Percentiles rank a stretch among this genome's conserved stretches.
phyloP scores from a whole-genome alignment of 257 asterid genomes.

The Vinca minor region DNA sequence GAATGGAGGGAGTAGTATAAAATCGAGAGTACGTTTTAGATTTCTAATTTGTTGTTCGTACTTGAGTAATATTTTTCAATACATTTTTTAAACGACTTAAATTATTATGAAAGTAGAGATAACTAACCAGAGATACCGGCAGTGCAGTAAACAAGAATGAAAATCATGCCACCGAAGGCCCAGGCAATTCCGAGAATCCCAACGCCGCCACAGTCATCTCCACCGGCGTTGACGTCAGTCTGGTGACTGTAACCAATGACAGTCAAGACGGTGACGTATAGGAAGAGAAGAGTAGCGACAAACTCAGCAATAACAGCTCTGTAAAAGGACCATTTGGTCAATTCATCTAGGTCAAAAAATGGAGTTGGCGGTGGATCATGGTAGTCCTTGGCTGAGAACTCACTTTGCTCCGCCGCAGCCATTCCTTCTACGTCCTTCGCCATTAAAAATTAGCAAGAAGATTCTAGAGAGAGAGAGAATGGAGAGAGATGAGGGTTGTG shows the following conservation, averaged over 20 bases:
- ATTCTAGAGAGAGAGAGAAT: neutral
- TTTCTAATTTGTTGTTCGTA: no score
- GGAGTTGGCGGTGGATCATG: conserved; percentile 79
- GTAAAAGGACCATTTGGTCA: conserved; percentile 61
- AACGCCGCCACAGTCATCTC: conserved; percentile 54
- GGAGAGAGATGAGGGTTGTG: neutral
- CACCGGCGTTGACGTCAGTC: conserved; percentile 26
- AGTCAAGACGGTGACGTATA: conserved; percentile 50
- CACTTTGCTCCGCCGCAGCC: conserved; percentile 23
- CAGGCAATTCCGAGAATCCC: conserved; percentile 71
- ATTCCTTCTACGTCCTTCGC: conserved; percentile 48
- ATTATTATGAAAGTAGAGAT: no score
- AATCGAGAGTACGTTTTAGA: no score
- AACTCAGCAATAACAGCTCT: conserved; percentile 73
- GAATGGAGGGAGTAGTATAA: neutral
- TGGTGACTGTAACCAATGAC: conserved; percentile 59
- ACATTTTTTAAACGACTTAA: no score
- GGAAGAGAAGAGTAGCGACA: conserved; percentile 69
- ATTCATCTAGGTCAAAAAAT: conserved; percentile 45
- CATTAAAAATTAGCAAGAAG: conserved; percentile 20
- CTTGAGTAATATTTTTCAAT: no score
- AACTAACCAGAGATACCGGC: conserved; percentile 74
- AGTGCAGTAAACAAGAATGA: conserved; percentile 73
- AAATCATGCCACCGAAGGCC: conserved; percentile 82
- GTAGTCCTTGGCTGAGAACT: conserved; percentile 59